phyloP scores from a whole-genome alignment of 441 rosid genomes.

The Hypseocharis bilobata region DNA sequence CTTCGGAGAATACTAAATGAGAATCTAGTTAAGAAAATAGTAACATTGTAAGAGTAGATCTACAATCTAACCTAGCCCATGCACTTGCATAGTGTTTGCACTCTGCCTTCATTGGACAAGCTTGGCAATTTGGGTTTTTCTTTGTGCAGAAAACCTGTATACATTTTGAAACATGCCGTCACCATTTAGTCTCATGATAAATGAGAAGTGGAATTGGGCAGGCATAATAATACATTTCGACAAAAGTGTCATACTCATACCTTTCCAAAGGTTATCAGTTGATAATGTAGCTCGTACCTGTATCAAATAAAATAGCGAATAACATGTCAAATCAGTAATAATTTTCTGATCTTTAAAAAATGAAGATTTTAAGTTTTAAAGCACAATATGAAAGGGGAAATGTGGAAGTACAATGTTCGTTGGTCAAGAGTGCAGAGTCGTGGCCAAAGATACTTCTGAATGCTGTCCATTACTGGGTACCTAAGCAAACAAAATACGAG shows the following conservation, averaged over 20 bases:
- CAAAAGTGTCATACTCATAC: conserved; percentile 23
- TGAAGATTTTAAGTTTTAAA: conserved; percentile 1
- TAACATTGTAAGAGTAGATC: conserved; percentile 5
- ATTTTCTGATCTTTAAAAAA: conserved; percentile 1
- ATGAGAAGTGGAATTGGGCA: conserved; percentile 9
- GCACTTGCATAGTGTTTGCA: conserved; percentile 98
- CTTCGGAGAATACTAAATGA: neutral
- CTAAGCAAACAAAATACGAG: conserved; percentile 35
- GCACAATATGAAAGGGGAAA: too few species aligned
- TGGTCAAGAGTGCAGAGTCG: conserved; percentile 92
- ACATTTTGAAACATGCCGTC: conserved; percentile 20
- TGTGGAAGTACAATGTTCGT: conserved; percentile 53
- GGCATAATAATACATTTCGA: neutral
- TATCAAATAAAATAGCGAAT: too few species aligned
- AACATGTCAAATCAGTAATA: neutral
- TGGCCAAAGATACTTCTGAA: conserved; percentile 95
- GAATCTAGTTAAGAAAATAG: conserved; percentile 1
- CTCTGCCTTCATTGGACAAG: conserved; percentile 92
- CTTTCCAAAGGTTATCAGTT: conserved; percentile 96
- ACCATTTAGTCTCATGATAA: conserved; percentile 12
- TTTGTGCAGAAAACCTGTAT: conserved; percentile 93
- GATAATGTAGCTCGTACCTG: conserved; percentile 95
- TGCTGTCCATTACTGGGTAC: conserved; percentile 77
- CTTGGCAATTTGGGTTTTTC: conserved; percentile 86
- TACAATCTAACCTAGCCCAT: conserved; percentile 61